These are phyloP conservation scores for Globisporangium irregulare DNA, from an alignment of 352 stramenopile species.

Conservation along the genomic window DNA sequence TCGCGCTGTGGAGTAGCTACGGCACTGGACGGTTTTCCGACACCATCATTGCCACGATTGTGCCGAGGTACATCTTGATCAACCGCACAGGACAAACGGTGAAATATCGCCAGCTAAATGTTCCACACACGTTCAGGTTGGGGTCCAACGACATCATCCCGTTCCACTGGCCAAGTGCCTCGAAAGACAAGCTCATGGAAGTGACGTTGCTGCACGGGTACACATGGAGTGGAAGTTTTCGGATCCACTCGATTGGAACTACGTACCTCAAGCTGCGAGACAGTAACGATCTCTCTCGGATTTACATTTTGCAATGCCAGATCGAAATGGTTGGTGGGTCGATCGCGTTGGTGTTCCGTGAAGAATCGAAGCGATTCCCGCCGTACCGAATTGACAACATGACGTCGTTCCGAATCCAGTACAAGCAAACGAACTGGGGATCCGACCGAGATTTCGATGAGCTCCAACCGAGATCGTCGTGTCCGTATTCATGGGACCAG, in stretches of 20 bases:
- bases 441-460: slow-evolving; percentile 75
- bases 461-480: slow-evolving; percentile 64
- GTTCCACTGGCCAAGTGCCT: slow-evolving; percentile 83
- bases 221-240: slow-evolving; percentile 85
- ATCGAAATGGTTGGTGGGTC: slow-evolving; percentile 85
- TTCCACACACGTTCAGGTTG: slow-evolving; percentile 69
- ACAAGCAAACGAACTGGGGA: slow-evolving; percentile 79
- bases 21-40: slow-evolving; percentile 79
- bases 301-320: slow-evolving; percentile 89
- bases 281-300: slow-evolving; percentile 58
- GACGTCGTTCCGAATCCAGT: slow-evolving; percentile 87
- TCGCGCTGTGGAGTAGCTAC: slow-evolving; percentile 85
- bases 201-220: slow-evolving; percentile 80
- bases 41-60: slow-evolving; percentile 84
- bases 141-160: slow-evolving; percentile 72
- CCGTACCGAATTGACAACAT: slow-evolving; percentile 92
- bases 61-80: slow-evolving; percentile 86
- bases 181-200: slow-evolving; percentile 77
- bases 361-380: slow-evolving; percentile 84
- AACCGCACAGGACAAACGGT: slow-evolving; percentile 82
- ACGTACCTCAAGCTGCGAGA: slow-evolving; percentile 86
- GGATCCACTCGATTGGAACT: slow-evolving; percentile 81
- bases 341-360: slow-evolving; percentile 79
- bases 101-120: slow-evolving; percentile 81
- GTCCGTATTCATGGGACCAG: slow-evolving; percentile 86